A percentile compares a stretch with the other conserved stretches of the same genome.
These are phyloP conservation scores for Cnidoscolus chayamansa DNA, from an alignment of 441 rosid genomes.

Conservation along the genomic window DNA sequence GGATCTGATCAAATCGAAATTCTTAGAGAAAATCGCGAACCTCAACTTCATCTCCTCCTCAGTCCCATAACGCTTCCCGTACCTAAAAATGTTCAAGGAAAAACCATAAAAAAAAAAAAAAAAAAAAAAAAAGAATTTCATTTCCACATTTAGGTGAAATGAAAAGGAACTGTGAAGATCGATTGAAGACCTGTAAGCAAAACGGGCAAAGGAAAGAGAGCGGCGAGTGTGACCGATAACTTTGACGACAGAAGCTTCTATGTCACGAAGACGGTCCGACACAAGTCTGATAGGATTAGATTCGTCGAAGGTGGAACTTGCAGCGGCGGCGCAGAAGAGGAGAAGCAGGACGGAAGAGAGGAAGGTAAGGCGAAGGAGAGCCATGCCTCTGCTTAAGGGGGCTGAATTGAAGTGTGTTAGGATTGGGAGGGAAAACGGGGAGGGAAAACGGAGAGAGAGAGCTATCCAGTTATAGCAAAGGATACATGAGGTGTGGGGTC, in stretches of 20 bases:
- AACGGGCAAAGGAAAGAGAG: slow-evolving; percentile 72
- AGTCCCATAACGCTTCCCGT: slow-evolving; percentile 63
- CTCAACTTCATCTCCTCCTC: slow-evolving; percentile 68
- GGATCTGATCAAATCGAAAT: slow-evolving; percentile 69
- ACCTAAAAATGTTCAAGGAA: slow-evolving; percentile 29
- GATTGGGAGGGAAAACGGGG: no score
- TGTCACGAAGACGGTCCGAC: slow-evolving; percentile 54
- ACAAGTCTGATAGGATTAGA: slow-evolving; percentile 67
- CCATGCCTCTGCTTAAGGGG: slow-evolving; percentile 24
- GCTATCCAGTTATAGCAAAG: no score
- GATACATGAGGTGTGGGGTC: no score
- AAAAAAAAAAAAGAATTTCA: neutral
- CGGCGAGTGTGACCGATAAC: slow-evolving; percentile 66
- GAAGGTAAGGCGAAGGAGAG: slow-evolving; percentile 13
- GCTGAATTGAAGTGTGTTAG: no score
- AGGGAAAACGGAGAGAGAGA: no score
- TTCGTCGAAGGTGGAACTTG: slow-evolving; percentile 44
- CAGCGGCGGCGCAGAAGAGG: slow-evolving; percentile 24
- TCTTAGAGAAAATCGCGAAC: slow-evolving; percentile 67
- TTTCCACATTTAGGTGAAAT: neutral
- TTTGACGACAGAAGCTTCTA: slow-evolving; percentile 54
- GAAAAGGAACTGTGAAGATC: no score
- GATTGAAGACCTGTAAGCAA: slow-evolving; percentile 52
- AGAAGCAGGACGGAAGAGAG: slow-evolving; percentile 23
- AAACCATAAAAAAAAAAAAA: no score